Base-by-base conservation (phyloP, 768 basidiomycete species). In the Boletus subcaerulescens region DNA sequence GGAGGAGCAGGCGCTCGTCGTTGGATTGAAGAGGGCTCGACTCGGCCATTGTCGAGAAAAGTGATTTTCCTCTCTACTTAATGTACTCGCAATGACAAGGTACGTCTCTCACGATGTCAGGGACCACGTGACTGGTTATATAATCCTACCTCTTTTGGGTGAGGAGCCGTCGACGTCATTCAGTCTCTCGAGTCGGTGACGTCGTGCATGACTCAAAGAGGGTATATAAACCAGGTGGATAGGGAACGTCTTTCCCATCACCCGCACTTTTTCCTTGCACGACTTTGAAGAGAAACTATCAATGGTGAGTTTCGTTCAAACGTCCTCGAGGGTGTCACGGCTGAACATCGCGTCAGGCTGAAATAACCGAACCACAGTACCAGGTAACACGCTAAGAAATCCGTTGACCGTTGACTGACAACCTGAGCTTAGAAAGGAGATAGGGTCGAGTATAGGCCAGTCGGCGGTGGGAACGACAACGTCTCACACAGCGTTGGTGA, bases 371-470 rank as follows among this genome's bases (percentile, higher is more conserved):
- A 49, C 17, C 41, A 45, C 51, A 52, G 45, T 71, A 71, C 38
- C 55, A 67, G 67, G 69, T 73, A 38, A 50, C 3, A 2, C 0
- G 5, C 15, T 15, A 17, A 38, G 32, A 12, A 31, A 18, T 26
- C 0, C 4, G 8, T 8, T 11, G n/a, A 8, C 6, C 1, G 13
- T 3, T 9, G 15, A 11, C 52, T 65, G n/a, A 65, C 32, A 12
- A 38, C 17, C 13, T 11, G n/a, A 32, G 2, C 3, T 3, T 26
- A 72, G 73, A 58, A 67, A 55, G 76, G 76, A 49, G 75, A 79
- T 56, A 72, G 63, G 53, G 73, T 79, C 59, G 76, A 77, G 58
- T 79, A 78, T 54, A 69, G 74, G 48, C 74, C 74, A 39, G 71
- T 77, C 32, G 77, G 77, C 11, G 77, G 75, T 20, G 59, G 47